Base-by-base conservation (phyloP, 164 flowering plant species). In the Platanus orientalis region DNA sequence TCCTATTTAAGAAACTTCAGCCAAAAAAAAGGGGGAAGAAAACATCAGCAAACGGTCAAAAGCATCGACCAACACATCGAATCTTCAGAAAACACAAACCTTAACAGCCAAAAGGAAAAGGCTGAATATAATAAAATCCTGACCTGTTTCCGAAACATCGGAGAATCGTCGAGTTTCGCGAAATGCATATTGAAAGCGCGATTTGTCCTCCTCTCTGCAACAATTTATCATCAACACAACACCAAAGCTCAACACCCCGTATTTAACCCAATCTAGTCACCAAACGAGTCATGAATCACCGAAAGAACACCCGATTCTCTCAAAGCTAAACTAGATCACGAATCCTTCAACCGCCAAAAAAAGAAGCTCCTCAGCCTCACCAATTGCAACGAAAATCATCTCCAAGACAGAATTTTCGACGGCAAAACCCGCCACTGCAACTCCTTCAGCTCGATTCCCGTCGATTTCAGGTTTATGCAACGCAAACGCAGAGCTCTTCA, bases 131-230 rank as follows among this genome's bases (percentile, higher is more conserved):
- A 27, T 7, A 27, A 39, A 24, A 34, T 50, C 1, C 58, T 13
- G 42, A 91, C 98, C 92, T 91, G 97, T 73, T 94, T 92, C 71
- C 98, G 88, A 61, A 94, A 94, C 98, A 94, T 94, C 42, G 98
- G 98, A 78, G 98, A 94, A 80, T 94, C 98, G 72, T 94, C 98
- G 63, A 94, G 96, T 77, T 91, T 89, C 11, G 88, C 64, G 77
- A 91, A 94, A 76, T 82, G 95, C 98, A 91, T 94, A 68, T 69
- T 80, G 70, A 64, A 44, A 47, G 63, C 25, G 47, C 24, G 58
- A 44, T 54, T 30, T 27, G 63, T 67, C 64, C 56, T 52, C 66
- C 25, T 54, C 55, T 49, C 54, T 13, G 40, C 52, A 27, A 48
- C 24, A 42, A 64, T 40, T 32, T 67, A 57, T 53, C 69, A 68